Percentiles rank a stretch among this genome's conserved stretches.
These are phyloP conservation scores for Tetrahymena thermophila DNA, from an alignment of 73 alveolate genomes.

Conservation along the genomic window DNA sequence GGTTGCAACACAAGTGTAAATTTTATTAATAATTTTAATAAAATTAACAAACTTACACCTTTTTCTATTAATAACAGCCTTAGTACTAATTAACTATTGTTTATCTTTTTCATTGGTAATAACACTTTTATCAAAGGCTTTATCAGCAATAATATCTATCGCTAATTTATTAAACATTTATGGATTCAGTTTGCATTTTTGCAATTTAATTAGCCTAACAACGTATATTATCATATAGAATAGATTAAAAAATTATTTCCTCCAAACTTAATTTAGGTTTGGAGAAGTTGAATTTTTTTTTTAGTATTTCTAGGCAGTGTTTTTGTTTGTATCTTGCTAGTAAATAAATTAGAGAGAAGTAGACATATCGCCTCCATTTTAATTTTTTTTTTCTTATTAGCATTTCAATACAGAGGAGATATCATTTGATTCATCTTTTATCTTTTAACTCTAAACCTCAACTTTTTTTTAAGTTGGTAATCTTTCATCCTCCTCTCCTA, in stretches of 20 bases:
- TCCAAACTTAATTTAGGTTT: neutral
- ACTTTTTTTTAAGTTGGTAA: neutral
- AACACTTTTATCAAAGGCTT: neutral
- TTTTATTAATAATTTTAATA: neutral
- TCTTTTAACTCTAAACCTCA: neutral
- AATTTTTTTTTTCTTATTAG: neutral
- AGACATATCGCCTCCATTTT: neutral
- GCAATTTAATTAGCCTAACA: neutral
- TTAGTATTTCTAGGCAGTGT: neutral
- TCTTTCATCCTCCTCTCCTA: neutral
- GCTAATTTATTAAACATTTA: neutral
- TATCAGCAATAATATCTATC: neutral
- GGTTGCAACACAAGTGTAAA: neutral
- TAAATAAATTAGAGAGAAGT: neutral
- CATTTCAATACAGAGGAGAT: neutral
- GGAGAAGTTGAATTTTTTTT: neutral
- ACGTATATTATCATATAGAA: neutral
- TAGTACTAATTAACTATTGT: neutral
- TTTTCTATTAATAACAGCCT: neutral
- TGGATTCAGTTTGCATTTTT: neutral
- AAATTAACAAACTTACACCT: neutral
- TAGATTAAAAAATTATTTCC: neutral
- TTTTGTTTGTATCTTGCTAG: neutral
- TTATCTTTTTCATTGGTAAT: neutral
- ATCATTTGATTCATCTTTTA: neutral